A percentile compares a stretch with the other conserved stretches of the same genome.
Evolutionary conservation across 495 filamentous ascomycete species (phyloP).

Genomic region (Platismatia glauca): DNA sequence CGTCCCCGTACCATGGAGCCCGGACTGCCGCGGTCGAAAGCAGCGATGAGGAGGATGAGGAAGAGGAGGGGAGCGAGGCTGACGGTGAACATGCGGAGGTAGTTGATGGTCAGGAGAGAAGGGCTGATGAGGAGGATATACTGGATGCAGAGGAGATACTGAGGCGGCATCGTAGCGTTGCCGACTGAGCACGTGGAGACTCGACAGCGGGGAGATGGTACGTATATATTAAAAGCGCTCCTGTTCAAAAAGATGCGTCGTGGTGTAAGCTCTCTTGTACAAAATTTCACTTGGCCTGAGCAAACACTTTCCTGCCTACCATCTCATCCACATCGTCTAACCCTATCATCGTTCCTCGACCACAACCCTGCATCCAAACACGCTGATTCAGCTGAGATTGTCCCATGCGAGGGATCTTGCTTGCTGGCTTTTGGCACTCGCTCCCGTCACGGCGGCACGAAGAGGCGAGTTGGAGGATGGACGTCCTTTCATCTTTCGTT

Average conservation of each 20-base stretch:
- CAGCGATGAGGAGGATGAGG: constrained; percentile 29
- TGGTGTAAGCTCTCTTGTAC: neutral
- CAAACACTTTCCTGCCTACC: too few relatives aligned
- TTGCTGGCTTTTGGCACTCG: neutral
- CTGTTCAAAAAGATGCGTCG: neutral
- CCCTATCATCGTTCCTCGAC: too few relatives aligned
- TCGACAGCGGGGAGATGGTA: too few relatives aligned
- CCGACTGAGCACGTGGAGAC: neutral
- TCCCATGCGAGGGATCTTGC: neutral
- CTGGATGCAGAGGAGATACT: constrained; percentile 24
- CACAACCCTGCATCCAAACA: too few relatives aligned
- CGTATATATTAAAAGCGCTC: neutral
- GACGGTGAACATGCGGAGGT: constrained; percentile 11
- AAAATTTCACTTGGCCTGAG: neutral
- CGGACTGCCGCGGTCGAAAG: constrained; percentile 12
- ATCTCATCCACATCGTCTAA: too few relatives aligned
- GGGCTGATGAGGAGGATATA: constrained; percentile 15
- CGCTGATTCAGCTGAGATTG: too few relatives aligned
- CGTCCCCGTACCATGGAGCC: constrained; percentile 18
- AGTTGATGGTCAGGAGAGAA: constrained; percentile 8
- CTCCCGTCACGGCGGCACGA: too few relatives aligned
- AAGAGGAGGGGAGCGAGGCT: constrained; percentile 20
- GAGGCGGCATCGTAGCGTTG: constrained; percentile 21
- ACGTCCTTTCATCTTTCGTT: too few relatives aligned
- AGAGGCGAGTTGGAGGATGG: too few relatives aligned